Conservation (phyloP, 257 asterid genomes). For the Lithospermum erythrorhizon region DNA sequence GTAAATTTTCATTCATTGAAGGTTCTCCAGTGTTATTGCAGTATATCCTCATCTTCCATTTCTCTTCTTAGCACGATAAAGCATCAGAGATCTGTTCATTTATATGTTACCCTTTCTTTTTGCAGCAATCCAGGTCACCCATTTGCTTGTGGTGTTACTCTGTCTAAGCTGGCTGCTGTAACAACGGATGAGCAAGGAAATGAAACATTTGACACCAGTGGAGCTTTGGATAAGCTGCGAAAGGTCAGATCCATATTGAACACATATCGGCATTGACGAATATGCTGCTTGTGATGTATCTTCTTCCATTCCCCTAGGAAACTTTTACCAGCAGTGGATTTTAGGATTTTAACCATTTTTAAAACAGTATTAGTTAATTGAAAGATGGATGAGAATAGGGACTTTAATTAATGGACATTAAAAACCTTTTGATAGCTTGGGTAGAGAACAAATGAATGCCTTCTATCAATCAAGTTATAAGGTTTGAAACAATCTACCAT, state of each 20-base stretch:
- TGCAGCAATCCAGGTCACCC: slow-evolving; percentile 91
- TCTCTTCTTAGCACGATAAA: not conserved
- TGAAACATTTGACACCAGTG: slow-evolving; percentile 97
- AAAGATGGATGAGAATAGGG: too few species aligned
- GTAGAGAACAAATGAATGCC: not conserved
- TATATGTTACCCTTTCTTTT: not conserved
- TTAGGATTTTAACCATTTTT: not conserved
- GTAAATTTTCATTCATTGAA: not conserved
- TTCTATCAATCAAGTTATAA: not conserved
- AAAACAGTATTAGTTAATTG: too few species aligned
- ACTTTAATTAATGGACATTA: too few species aligned
- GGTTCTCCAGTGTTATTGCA: slow-evolving; percentile 1
- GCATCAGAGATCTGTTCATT: not conserved
- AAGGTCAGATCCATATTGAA: slow-evolving; percentile 42
- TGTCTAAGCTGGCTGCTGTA: slow-evolving; percentile 97
- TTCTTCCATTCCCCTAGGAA: not conserved
- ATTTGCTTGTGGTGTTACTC: slow-evolving; percentile 88
- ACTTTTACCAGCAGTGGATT: not conserved
- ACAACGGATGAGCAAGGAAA: slow-evolving; percentile 97
- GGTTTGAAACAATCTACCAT: not conserved
- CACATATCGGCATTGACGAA: not conserved
- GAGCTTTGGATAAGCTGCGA: slow-evolving; percentile 94
- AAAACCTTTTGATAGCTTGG: not conserved
- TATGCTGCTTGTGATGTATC: not conserved
- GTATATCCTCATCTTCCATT: not conserved